Percentiles rank a stretch among this genome's conserved stretches.
phyloP scores from a whole-genome alignment of 768 basidiomycete species.

The Boletus sensibilis region DNA sequence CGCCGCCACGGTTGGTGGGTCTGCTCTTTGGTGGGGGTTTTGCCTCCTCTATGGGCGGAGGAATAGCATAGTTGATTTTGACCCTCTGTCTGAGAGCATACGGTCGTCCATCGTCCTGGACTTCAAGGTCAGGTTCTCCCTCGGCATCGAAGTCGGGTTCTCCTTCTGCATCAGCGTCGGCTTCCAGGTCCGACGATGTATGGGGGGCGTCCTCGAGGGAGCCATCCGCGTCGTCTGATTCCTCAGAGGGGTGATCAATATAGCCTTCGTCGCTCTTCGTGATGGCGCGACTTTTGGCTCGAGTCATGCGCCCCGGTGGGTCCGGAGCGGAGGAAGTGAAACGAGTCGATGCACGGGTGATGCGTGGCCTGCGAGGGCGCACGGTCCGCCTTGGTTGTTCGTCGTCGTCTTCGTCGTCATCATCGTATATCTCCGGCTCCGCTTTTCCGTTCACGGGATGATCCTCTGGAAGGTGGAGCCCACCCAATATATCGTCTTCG shows the following conservation, averaged over 20 bases:
- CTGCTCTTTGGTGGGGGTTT: conserved; percentile 37
- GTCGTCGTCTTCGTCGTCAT: conserved; percentile 35
- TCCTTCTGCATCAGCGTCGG: conserved; percentile 37
- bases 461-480: conserved; percentile 5
- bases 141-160: conserved; percentile 42
- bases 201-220: conserved; percentile 55
- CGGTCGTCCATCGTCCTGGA: conserved; percentile 38
- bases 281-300: conserved; percentile 23
- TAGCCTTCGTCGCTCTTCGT: conserved; percentile 53
- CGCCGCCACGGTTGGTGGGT: conserved; percentile 39
- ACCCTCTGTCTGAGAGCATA: conserved; percentile 65
- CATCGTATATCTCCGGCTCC: conserved; percentile 22
- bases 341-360: conserved; percentile 24
- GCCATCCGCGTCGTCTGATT: conserved; percentile 55
- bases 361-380: conserved; percentile 23
- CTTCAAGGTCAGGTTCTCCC: conserved; percentile 39
- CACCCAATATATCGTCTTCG: conserved; percentile 39
- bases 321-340: not conserved
- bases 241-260: conserved; percentile 47
- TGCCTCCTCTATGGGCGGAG: conserved; percentile 77
- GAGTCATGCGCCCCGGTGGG: conserved; percentile 18
- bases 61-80: conserved; percentile 77
- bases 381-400: conserved; percentile 17
- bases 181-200: conserved; percentile 38
- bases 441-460: conserved; percentile 21